These are phyloP conservation scores for Haplosporangium sp. DNA, from an alignment of 371 early-diverging fungal genomes.

Conservation along the genomic window DNA sequence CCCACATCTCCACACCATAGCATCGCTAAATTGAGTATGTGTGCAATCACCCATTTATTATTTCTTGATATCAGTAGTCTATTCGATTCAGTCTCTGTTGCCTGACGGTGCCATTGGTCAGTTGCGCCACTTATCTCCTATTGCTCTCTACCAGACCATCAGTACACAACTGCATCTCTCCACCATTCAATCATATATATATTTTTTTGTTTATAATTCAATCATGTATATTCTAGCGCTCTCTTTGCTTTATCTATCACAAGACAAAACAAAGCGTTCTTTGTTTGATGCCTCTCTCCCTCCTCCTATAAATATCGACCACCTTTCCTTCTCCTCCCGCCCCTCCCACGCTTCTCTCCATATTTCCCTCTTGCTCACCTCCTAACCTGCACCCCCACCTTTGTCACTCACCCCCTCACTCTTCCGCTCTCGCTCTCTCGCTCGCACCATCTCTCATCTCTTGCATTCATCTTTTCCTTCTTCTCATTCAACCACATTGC, in stretches of 20 bases:
- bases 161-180: no score
- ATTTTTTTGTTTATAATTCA: no score
- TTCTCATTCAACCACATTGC: not conserved
- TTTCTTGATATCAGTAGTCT: constrained; percentile 44
- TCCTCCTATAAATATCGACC: constrained; percentile 21
- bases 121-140: constrained; percentile 5
- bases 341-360: not conserved
- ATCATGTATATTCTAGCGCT: no score
- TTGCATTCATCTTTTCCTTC: not conserved
- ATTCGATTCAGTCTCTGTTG: constrained; percentile 19
- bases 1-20: not conserved
- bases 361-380: not conserved
- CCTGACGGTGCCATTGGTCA: not conserved
- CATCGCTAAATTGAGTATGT: no score
- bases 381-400: not conserved
- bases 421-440: not conserved
- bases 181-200: constrained; percentile 10
- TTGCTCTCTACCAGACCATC: constrained; percentile 7
- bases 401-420: not conserved
- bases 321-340: not conserved
- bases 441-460: not conserved
- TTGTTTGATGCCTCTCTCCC: no score
- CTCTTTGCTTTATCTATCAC: no score
- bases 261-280: no score
- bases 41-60: no score